phyloP scores from a whole-genome alignment of 345 rosid species.

The Pistacia atlantica region DNA sequence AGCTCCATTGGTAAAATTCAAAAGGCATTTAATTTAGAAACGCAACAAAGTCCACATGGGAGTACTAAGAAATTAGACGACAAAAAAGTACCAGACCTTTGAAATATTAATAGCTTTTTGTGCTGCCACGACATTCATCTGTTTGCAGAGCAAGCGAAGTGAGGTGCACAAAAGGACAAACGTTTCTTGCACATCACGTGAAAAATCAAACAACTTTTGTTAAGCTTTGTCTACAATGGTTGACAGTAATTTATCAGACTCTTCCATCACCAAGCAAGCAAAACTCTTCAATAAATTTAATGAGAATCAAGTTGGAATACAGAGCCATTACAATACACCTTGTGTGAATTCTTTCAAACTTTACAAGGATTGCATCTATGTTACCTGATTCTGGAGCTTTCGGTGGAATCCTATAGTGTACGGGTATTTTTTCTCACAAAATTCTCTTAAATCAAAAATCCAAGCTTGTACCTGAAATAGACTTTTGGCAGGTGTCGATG shows the following conservation, averaged over 20 bases:
- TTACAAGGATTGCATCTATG: not conserved
- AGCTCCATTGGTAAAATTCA: no score
- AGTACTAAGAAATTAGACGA: not conserved
- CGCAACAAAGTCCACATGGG: no score
- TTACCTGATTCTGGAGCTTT: not conserved
- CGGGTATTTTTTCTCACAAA: constrained; percentile 1
- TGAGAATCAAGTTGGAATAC: constrained; percentile 6
- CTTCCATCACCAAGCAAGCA: not conserved
- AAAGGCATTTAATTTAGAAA: no score
- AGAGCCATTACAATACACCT: constrained; percentile 9
- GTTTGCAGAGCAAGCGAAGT: not conserved
- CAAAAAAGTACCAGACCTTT: no score
- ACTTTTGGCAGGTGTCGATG: not conserved
- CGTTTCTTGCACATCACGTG: not conserved
- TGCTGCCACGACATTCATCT: no score
- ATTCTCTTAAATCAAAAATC: constrained; percentile 1
- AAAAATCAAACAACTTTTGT: not conserved
- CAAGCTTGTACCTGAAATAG: not conserved
- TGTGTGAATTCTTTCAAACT: not conserved
- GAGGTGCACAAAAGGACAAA: not conserved
- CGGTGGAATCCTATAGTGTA: not conserved
- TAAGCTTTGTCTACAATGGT: not conserved
- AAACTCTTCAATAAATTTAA: not conserved
- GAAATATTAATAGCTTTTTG: no score
- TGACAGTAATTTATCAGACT: not conserved